Percentiles rank a stretch among this genome's conserved stretches.
Conservation (phyloP, 305 asterid species). For the Withania somnifera region DNA sequence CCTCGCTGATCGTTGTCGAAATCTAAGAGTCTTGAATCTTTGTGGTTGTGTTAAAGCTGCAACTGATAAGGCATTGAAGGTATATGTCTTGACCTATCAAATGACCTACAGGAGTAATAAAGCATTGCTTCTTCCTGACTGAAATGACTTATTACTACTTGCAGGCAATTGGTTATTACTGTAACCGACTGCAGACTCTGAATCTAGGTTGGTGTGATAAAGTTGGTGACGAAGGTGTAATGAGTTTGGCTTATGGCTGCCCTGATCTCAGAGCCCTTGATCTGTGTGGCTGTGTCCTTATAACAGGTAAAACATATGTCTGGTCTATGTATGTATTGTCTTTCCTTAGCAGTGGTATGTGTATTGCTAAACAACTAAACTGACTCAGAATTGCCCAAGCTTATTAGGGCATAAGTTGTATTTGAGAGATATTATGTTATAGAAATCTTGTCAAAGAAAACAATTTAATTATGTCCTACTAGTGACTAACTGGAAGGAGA, state of each 20-base stretch:
- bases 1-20: conserved; percentile 53
- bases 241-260: conserved; percentile 91
- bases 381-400: not conserved
- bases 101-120: not conserved
- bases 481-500: not conserved
- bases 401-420: not conserved
- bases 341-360: not conserved
- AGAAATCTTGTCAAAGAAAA: not conserved
- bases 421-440: not conserved
- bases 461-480: not conserved
- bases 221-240: conserved; percentile 80
- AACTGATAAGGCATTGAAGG: conserved; percentile 81
- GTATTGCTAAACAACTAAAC: not conserved
- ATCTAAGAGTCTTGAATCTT: conserved; percentile 61
- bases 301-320: conserved; percentile 47
- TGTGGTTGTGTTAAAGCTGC: conserved; percentile 86
- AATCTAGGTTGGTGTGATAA: conserved; percentile 95
- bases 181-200: conserved; percentile 63
- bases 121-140: not conserved
- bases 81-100: conserved; percentile 5
- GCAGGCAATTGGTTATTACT: conserved; percentile 77
- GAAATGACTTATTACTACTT: not conserved
- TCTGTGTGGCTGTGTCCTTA: conserved; percentile 89
- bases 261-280: conserved; percentile 75
- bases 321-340: not conserved